These are phyloP conservation scores for Starmerella potacharoeniae DNA, from an alignment of 805 yeast genomes.

Conservation along the genomic window DNA sequence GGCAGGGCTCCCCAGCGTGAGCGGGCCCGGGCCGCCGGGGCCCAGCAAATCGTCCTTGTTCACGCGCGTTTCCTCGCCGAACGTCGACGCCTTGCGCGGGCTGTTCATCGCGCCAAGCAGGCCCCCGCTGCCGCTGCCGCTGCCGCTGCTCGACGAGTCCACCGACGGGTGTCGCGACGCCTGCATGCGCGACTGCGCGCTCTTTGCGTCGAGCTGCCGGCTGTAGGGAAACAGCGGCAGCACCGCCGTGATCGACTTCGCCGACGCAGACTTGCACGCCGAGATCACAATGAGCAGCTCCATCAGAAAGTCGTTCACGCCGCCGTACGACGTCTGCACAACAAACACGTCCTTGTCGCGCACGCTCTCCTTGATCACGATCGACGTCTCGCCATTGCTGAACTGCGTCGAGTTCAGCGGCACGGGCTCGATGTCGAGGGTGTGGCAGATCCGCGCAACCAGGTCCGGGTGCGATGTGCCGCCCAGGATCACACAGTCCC, in stretches of 20 bases:
- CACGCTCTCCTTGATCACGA: conserved; percentile 75
- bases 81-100: conserved; percentile 20
- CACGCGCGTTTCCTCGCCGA: conserved; percentile 16
- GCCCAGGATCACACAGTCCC: conserved; percentile 77
- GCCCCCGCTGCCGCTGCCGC: not conserved
- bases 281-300: conserved; percentile 73
- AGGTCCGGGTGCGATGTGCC: conserved; percentile 83
- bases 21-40: not conserved
- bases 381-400: conserved; percentile 87
- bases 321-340: conserved; percentile 76
- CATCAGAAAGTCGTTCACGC: conserved; percentile 76
- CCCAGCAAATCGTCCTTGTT: not conserved
- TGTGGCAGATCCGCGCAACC: conserved; percentile 61
- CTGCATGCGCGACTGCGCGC: conserved; percentile 1
- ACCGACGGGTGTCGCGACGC: not conserved
- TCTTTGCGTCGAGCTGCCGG: conserved; percentile 74
- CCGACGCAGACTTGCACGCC: conserved; percentile 90
- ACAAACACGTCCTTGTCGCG: conserved; percentile 94
- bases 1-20: not conserved
- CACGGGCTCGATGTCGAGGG: conserved; percentile 64
- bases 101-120: not conserved
- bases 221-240: conserved; percentile 91
- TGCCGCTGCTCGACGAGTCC: not conserved
- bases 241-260: conserved; percentile 79
- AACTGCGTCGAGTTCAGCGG: conserved; percentile 38